Evolutionary conservation across 225 moss, liverwort and hornwort species (phyloP).

Genomic region (Takakia lepidozioides): DNA sequence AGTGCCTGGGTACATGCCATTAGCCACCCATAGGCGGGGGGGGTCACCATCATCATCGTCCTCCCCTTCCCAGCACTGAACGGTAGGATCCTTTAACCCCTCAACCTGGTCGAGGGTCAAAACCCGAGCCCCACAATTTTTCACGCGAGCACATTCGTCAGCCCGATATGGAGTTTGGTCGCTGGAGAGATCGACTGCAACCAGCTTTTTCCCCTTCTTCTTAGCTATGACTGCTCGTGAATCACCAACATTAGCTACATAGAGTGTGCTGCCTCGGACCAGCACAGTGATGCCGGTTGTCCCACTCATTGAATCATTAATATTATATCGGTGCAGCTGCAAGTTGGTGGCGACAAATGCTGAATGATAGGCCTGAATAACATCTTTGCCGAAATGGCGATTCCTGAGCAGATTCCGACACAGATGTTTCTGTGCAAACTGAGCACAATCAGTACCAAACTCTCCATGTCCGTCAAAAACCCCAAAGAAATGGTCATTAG

Average conservation of each 20-base stretch:
- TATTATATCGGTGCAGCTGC: constrained; percentile 71
- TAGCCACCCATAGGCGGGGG: constrained; percentile 86
- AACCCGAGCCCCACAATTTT: constrained; percentile 74
- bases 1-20: constrained; percentile 94
- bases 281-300: constrained; percentile 87
- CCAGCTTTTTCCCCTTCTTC: constrained; percentile 51
- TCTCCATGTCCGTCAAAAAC: constrained; percentile 97
- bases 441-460: constrained; percentile 84
- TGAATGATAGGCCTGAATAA: constrained; percentile 82
- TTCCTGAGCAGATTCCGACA: constrained; percentile 74
- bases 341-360: constrained; percentile 76
- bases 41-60: constrained; percentile 98
- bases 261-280: constrained; percentile 75
- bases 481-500: constrained; percentile 85
- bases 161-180: constrained; percentile 96
- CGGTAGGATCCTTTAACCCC: constrained; percentile 70
- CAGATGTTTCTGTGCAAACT: constrained; percentile 75
- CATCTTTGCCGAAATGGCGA: constrained; percentile 74
- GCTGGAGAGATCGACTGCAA: constrained; percentile 79
- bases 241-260: constrained; percentile 95
- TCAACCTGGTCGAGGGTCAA: constrained; percentile 94
- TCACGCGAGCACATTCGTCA: constrained; percentile 85
- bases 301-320: constrained; percentile 97
- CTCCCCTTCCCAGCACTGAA: constrained; percentile 86
- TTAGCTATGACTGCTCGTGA: constrained; percentile 88